Evolutionary conservation across 495 filamentous ascomycete genomes (phyloP), one percentile per base, ranked within the genome.

Genomic region (Chaetomium cochliodes): DNA sequence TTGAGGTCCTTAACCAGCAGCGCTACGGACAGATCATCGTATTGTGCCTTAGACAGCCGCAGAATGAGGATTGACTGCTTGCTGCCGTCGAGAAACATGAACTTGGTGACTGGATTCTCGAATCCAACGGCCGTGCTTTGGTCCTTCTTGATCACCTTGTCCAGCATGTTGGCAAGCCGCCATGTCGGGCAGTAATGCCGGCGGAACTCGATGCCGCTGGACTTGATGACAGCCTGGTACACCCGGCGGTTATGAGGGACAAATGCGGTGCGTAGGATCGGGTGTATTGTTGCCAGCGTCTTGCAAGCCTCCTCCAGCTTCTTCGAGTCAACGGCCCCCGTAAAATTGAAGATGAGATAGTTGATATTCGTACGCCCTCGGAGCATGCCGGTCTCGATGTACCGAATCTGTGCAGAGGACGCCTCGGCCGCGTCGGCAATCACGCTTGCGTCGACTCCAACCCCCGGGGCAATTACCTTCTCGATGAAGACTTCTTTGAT

Each of bases 361-460:
- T 79, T 77, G 67, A 81, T 69, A 59, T 78, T 78, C 2, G 77
- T 75, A 11, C 74, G 69, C 30, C 67, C 72, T 6, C 69, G 68
- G 15, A 80, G 71, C 78, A 80, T 80, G 30, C 74, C 80, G 13
- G 78, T 78, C 71, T 82, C 80, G 47, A 82, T 72, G 63, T 76
- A 76, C 49, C 73, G 71, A 37, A 79, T 77, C 67, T 82, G 80
- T 2, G 76, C 67, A 1, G 77, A 73, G 1, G 80, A 75, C 22
- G 79, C 77, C 63, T 80, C 77, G 8, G 77, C 75, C 12, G 74
- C 75, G 53, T 80, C 79, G 58, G 75, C 75, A 59, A 82, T 75
- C 1, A 70, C 58, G 51, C 69, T 68, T 1, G 60, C 65, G 26
- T 80, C 74, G 0, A 76, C 70, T 0, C 72, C 77, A 33, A 80